These are phyloP conservation scores for Penicillium sp. DNA, from an alignment of 2,329 filamentous ascomycete species.

Conservation along the genomic window DNA sequence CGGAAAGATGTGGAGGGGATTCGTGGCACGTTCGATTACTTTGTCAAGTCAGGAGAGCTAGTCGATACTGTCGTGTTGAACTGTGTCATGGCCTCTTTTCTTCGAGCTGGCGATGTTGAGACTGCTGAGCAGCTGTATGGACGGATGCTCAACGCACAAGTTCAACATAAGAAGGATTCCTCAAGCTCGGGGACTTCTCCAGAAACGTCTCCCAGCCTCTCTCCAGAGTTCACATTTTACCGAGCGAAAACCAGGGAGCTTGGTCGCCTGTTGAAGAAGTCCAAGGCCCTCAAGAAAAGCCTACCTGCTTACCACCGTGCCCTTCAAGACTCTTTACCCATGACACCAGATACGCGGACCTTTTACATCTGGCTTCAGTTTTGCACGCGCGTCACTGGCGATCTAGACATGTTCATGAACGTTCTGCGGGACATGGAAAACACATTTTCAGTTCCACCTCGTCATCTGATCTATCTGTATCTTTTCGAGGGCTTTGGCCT, in stretches of 20 bases:
- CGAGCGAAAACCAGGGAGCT: slow-evolving; percentile 44
- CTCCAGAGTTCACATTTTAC: slow-evolving; percentile 39
- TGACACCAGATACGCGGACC: slow-evolving; percentile 74
- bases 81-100: slow-evolving; percentile 75
- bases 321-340: slow-evolving; percentile 64
- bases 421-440: slow-evolving; percentile 78
- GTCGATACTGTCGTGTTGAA: slow-evolving; percentile 87
- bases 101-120: slow-evolving; percentile 71
- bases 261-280: slow-evolving; percentile 49
- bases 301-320: slow-evolving; percentile 58
- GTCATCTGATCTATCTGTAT: slow-evolving; percentile 74
- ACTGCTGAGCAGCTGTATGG: slow-evolving; percentile 79
- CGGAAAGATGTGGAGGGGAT: slow-evolving; percentile 71
- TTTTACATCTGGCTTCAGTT: slow-evolving; percentile 78
- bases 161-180: slow-evolving; percentile 33
- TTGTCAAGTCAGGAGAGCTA: slow-evolving; percentile 82
- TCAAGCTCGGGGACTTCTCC: not conserved
- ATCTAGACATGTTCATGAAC: slow-evolving; percentile 68
- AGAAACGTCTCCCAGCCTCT: slow-evolving; percentile 6
- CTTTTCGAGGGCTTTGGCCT: slow-evolving; percentile 78
- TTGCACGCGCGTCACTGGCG: slow-evolving; percentile 66
- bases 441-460: slow-evolving; percentile 63
- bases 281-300: slow-evolving; percentile 43
- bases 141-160: slow-evolving; percentile 70
- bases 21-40: slow-evolving; percentile 73